Evolutionary conservation across 768 basidiomycete species (phyloP), one percentile per base, ranked within the genome.

Genomic region (Tulasnella calospora): DNA sequence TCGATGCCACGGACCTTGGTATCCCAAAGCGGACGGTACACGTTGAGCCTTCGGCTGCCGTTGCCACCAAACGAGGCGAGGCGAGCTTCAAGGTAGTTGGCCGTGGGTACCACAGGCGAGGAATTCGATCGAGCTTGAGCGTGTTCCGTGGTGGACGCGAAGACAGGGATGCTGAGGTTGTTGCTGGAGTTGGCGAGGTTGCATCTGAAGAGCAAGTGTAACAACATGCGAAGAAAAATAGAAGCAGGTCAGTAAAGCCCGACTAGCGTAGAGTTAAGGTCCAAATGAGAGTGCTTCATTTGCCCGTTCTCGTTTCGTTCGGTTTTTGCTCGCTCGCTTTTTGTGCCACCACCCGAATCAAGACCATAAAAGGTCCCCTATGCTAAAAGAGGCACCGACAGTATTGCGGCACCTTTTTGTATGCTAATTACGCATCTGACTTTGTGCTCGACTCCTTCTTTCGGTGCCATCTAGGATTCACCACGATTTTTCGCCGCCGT

Each of bases 11-110:
- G 74, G 47, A 55, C 21, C 33, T 40, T 47, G 74, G 46, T 19
- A 33, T 44, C 51, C 44, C n/a, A n/a, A n/a, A n/a, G n/a, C n/a
- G n/a, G n/a, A n/a, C 17, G 19, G 30, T 75, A 55, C 41, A 57
- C 35, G 13, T 35, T 35, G 27, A 40, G 46, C 12, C 36, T 46
- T 35, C 51, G 8, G 51, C 40, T 19, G 47, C 30, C 21, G n/a
- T 75, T 76, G 51, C 73, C 73, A 30, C 41, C 30, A 51, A 55
- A 76, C 40, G 61, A 67, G 23, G 74, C 74, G 19, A 76, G 46
- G 5, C 55, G 74, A 13, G 46, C 74, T 57, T 76, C 74, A 57
- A 76, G 44, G 55, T 76, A 76, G 23, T 76, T 55, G 9, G 74
- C 38, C 19, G 74, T 36, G 74, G 67, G 67, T 27, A 76, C 74